Evolutionary conservation across 148 eudicot genomes (phyloP).

Genomic region (Vaccinium macrocarpon): DNA sequence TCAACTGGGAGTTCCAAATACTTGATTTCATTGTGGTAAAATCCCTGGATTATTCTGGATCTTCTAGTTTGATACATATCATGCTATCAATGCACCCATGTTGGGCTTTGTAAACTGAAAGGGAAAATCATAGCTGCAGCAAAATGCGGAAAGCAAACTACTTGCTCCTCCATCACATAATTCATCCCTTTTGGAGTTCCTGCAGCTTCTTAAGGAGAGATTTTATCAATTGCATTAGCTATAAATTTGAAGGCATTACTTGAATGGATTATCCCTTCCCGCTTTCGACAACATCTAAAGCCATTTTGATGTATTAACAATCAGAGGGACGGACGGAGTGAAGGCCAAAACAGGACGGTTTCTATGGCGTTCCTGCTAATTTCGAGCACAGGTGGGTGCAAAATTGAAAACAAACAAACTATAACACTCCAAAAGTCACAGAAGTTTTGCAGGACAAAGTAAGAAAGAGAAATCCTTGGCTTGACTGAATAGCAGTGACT

Average conservation of each 20-base stretch:
- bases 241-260: background rate
- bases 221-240: background rate
- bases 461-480: too few species aligned
- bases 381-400: constrained; percentile 38
- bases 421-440: too few species aligned
- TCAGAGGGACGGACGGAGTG: constrained; percentile 10
- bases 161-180: background rate
- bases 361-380: constrained; percentile 37
- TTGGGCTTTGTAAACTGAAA: constrained; percentile 72
- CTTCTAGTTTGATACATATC: constrained; percentile 64
- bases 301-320: background rate
- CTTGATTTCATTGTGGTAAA: constrained; percentile 23
- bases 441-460: too few species aligned
- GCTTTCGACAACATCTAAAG: background rate
- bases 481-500: too few species aligned
- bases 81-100: constrained; percentile 88
- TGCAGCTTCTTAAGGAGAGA: background rate
- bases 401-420: constrained; percentile 63
- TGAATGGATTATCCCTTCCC: background rate
- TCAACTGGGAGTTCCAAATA: constrained; percentile 17
- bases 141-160: background rate
- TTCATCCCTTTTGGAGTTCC: background rate
- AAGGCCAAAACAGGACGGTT: constrained; percentile 58
- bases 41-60: constrained; percentile 27
- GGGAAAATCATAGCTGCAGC: background rate